Percentiles rank a stretch among this genome's conserved stretches.
Evolutionary conservation across 2,329 filamentous ascomycete genomes (phyloP).

Genomic region (Xylaria sp.): DNA sequence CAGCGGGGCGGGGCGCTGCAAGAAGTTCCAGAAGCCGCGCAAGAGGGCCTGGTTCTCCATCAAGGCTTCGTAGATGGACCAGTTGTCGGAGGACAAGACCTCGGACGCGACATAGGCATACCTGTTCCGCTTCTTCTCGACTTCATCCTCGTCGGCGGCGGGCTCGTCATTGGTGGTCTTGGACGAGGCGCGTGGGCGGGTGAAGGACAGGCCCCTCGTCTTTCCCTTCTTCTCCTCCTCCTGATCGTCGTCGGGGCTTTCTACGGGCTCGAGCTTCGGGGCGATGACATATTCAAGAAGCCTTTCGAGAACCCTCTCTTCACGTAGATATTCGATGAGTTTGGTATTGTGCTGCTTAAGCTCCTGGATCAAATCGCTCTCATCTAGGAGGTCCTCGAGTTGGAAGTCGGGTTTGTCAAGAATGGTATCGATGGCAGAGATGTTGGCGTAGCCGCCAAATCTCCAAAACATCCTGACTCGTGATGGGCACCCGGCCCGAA

Average conservation of each 20-base stretch:
- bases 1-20: slow-evolving; percentile 80
- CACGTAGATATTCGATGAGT: slow-evolving; percentile 92
- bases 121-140: slow-evolving; percentile 87
- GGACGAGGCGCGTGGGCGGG: slow-evolving; percentile 57
- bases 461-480: slow-evolving; percentile 93
- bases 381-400: slow-evolving; percentile 93
- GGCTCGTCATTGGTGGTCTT: slow-evolving; percentile 51
- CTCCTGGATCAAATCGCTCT: slow-evolving; percentile 95
- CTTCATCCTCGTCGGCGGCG: slow-evolving; percentile 65
- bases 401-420: slow-evolving; percentile 96
- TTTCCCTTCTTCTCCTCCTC: slow-evolving; percentile 47
- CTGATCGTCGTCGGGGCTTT: slow-evolving; percentile 54
- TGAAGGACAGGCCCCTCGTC: slow-evolving; percentile 46
- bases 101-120: slow-evolving; percentile 94
- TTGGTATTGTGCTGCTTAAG: slow-evolving; percentile 98
- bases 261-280: slow-evolving; percentile 64
- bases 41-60: slow-evolving; percentile 81
- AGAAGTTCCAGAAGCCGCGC: slow-evolving; percentile 86
- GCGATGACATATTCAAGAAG: slow-evolving; percentile 91
- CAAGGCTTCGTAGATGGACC: slow-evolving; percentile 92
- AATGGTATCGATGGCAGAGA: slow-evolving; percentile 93
- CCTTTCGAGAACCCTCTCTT: slow-evolving; percentile 80
- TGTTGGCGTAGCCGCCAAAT: slow-evolving; percentile 97
- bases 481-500: slow-evolving; percentile 23
- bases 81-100: slow-evolving; percentile 91